These are phyloP conservation scores for Purpureocillium takamizusanense DNA, from an alignment of 2,329 filamentous ascomycete genomes.

Conservation along the genomic window DNA sequence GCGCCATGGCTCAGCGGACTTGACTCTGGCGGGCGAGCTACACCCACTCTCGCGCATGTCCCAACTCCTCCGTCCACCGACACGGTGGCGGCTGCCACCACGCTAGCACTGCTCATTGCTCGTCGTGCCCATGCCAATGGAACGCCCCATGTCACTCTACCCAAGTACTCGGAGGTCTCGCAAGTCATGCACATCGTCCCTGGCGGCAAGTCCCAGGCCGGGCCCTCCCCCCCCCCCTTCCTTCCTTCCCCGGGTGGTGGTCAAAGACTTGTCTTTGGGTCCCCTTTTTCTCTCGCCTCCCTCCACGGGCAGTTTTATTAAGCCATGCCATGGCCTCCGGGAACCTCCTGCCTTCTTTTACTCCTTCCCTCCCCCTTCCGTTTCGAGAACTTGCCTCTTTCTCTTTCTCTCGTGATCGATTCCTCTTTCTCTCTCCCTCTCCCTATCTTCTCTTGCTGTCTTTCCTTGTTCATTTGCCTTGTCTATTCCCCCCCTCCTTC, in stretches of 20 bases:
- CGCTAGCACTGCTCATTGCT: slow-evolving; percentile 2
- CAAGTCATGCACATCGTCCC: slow-evolving; percentile 1
- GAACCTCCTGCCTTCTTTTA: too few relatives aligned
- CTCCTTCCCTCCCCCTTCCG: too few relatives aligned
- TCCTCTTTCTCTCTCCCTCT: not conserved
- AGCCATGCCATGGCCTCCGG: too few relatives aligned
- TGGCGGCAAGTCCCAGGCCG: not conserved
- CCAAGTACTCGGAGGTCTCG: not conserved
- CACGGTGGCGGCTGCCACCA: slow-evolving; percentile 1
- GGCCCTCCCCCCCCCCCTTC: too few relatives aligned
- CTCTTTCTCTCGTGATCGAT: too few relatives aligned
- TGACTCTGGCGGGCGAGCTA: not conserved
- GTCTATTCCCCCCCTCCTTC: too few relatives aligned
- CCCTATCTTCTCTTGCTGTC: too few relatives aligned
- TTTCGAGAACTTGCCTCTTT: too few relatives aligned
- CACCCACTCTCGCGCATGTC: not conserved
- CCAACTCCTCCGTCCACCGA: not conserved
- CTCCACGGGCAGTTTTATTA: not conserved
- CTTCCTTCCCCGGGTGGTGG: not conserved
- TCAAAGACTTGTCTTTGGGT: too few relatives aligned
- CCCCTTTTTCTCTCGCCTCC: not conserved
- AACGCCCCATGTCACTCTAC: slow-evolving; percentile 1
- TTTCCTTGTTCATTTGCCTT: too few relatives aligned
- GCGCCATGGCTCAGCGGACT: too few relatives aligned
- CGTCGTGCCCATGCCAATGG: slow-evolving; percentile 1